Conservation (phyloP, 2,329 filamentous ascomycete species). For the Ophiostoma novo-ulmi region DNA sequence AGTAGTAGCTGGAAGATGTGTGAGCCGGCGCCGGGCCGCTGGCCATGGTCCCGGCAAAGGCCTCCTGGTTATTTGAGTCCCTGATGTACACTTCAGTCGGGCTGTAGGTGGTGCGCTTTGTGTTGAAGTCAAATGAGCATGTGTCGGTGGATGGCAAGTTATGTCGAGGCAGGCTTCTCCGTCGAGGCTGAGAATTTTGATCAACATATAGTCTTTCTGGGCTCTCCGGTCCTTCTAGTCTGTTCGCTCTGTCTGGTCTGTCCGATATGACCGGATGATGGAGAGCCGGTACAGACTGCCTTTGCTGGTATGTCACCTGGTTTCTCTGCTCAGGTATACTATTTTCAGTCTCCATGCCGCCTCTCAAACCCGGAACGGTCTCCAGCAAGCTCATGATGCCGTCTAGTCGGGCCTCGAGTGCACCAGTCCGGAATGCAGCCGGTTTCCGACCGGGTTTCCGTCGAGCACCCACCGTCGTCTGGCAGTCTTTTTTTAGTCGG, state of each 20-base stretch:
- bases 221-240: background rate
- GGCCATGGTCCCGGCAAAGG: background rate
- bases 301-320: background rate
- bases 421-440: constrained; percentile 17
- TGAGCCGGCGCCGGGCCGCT: background rate
- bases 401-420: constrained; percentile 21
- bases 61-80: background rate
- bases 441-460: constrained; percentile 22
- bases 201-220: no score
- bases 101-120: constrained; percentile 15
- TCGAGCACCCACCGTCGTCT: constrained; percentile 18
- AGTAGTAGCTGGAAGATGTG: background rate
- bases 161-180: background rate
- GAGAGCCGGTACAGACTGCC: background rate
- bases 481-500: constrained; percentile 22
- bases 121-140: background rate
- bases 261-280: background rate
- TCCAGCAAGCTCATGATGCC: constrained; percentile 21
- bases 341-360: background rate
- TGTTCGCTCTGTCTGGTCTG: background rate
- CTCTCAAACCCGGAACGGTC: background rate
- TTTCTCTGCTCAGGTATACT: background rate
- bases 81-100: constrained; percentile 15
- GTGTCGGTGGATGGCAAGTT: background rate
- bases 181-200: background rate